Evolutionary conservation across 495 filamentous ascomycete genomes (phyloP).

Genomic region (Amorphotheca resinae): DNA sequence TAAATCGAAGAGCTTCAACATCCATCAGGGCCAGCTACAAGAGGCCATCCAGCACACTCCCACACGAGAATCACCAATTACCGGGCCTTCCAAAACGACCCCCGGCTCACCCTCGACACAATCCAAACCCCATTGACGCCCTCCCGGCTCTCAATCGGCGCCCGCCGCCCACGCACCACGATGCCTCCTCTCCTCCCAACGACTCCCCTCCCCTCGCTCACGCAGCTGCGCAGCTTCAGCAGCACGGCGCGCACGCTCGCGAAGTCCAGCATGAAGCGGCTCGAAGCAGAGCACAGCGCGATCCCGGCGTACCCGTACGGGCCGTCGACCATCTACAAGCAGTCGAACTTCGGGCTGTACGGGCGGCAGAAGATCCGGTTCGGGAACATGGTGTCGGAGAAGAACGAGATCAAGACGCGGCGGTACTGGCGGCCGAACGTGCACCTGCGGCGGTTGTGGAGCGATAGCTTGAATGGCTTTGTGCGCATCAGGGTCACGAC

Average conservation of each 20-base stretch:
- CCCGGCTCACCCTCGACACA: too few relatives aligned
- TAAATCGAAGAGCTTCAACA: too few relatives aligned
- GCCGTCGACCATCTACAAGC: constrained; percentile 69
- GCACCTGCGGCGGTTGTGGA: constrained; percentile 62
- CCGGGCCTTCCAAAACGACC: too few relatives aligned
- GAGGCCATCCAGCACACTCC: too few relatives aligned
- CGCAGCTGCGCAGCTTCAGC: constrained; percentile 16
- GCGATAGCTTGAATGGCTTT: constrained; percentile 46
- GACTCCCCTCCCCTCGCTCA: constrained; percentile 12
- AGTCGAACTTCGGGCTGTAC: constrained; percentile 79
- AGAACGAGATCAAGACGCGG: constrained; percentile 70
- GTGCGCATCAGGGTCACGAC: constrained; percentile 66
- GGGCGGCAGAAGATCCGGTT: constrained; percentile 65
- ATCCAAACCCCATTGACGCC: too few relatives aligned
- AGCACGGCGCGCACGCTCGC: constrained; percentile 22
- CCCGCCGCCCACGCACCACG: background rate
- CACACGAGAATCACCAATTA: too few relatives aligned
- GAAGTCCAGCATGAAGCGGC: constrained; percentile 27
- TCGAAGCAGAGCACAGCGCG: constrained; percentile 21
- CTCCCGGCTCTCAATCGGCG: background rate
- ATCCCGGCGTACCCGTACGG: constrained; percentile 76
- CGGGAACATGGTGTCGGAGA: constrained; percentile 78
- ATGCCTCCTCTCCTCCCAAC: constrained; percentile 9
- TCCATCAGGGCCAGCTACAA: too few relatives aligned
- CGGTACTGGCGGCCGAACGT: constrained; percentile 85